phyloP scores from a whole-genome alignment of 192 early-diverging fungal species.

The Jimgerdemannia lactiflua region DNA sequence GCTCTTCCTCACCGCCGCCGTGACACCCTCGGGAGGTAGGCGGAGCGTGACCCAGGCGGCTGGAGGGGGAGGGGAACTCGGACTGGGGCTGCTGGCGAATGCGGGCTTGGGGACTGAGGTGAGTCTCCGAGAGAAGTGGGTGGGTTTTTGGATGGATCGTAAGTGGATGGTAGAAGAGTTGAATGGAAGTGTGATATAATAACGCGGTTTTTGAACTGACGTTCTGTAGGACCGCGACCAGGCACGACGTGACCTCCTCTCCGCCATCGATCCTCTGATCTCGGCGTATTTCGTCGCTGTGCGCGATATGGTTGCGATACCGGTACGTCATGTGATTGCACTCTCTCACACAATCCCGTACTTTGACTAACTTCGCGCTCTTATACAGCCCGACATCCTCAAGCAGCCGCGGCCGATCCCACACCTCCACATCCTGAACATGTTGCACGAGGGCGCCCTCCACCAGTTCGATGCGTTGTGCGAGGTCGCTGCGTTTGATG shows the following conservation, averaged over 20 bases:
- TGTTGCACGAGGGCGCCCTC: conserved; percentile 24
- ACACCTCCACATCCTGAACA: conserved; percentile 34
- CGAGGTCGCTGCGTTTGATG: conserved; percentile 15
- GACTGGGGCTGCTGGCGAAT: conserved; percentile 20
- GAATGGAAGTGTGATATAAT: no score
- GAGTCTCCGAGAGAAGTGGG: neutral
- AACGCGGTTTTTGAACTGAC: neutral
- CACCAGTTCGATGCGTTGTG: conserved; percentile 22
- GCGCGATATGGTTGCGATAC: neutral
- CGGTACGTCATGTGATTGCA: neutral
- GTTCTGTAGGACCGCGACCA: conserved; percentile 5
- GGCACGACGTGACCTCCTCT: neutral
- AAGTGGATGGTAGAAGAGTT: no score
- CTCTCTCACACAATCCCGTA: neutral
- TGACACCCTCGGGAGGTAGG: conserved; percentile 6
- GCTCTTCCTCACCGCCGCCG: conserved; percentile 33
- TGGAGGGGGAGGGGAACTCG: conserved; percentile 17
- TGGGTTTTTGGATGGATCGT: no score
- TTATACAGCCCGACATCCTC: conserved; percentile 28
- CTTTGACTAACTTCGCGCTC: conserved; percentile 1
- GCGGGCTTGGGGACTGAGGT: neutral
- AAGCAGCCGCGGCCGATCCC: conserved; percentile 22
- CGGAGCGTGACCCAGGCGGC: conserved; percentile 8
- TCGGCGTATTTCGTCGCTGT: conserved; percentile 6
- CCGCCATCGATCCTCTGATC: neutral